Conservation (phyloP, 2,329 filamentous ascomycete species). For the Dothidotthia symphoricarpi region DNA sequence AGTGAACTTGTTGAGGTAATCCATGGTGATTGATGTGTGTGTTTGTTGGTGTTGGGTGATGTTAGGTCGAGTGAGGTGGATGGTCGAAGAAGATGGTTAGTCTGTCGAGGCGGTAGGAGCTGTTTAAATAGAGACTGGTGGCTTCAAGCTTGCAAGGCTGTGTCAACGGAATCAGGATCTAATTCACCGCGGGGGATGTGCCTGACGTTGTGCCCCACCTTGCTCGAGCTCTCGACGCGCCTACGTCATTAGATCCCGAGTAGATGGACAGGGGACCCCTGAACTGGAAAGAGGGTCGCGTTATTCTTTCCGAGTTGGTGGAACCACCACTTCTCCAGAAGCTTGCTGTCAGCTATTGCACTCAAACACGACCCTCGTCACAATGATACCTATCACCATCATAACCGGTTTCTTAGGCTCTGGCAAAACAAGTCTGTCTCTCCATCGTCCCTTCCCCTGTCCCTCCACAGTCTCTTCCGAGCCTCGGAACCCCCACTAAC, state of each 20-base stretch:
- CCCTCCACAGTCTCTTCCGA: slow-evolving; percentile 1
- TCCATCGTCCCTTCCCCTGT: background rate
- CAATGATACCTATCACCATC: slow-evolving; percentile 80
- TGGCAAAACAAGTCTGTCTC: slow-evolving; percentile 72
- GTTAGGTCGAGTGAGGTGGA: slow-evolving; percentile 5
- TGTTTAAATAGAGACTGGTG: slow-evolving; percentile 4
- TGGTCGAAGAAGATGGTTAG: slow-evolving; percentile 4
- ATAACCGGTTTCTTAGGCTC: slow-evolving; percentile 94
- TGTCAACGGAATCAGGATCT: slow-evolving; percentile 2
- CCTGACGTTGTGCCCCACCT: slow-evolving; percentile 7
- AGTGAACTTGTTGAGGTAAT: slow-evolving; percentile 50
- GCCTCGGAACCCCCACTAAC: slow-evolving; percentile 6
- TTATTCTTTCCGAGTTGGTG: too few relatives aligned
- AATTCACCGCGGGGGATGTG: slow-evolving; percentile 8
- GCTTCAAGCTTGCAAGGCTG: slow-evolving; percentile 11
- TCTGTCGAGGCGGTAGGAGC: slow-evolving; percentile 1
- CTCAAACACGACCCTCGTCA: too few relatives aligned
- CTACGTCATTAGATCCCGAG: too few relatives aligned
- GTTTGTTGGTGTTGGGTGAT: slow-evolving; percentile 6
- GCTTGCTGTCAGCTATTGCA: too few relatives aligned
- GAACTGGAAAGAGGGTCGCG: too few relatives aligned
- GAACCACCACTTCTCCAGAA: too few relatives aligned
- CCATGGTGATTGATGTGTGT: slow-evolving; percentile 38
- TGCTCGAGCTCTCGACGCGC: too few relatives aligned
- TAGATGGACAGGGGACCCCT: too few relatives aligned